These are phyloP conservation scores for Aspergillus ochraceus DNA, from an alignment of 2,329 filamentous ascomycete species.

Conservation along the genomic window DNA sequence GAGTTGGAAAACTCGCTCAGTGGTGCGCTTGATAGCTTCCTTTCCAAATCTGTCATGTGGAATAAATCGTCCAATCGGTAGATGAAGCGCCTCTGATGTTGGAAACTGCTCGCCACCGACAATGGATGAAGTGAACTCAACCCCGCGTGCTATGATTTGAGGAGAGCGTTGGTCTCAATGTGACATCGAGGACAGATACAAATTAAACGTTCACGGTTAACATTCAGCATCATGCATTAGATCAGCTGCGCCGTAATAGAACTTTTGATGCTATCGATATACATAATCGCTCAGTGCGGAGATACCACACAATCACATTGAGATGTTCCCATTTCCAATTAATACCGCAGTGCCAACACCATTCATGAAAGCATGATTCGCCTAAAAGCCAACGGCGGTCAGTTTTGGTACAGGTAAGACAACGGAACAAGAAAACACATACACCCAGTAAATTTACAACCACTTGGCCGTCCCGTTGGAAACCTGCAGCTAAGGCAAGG, in stretches of 20 bases:
- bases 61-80: not conserved
- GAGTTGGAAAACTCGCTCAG: not conserved
- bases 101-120: not conserved
- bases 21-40: not conserved
- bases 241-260: not conserved
- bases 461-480: slow-evolving; percentile 13
- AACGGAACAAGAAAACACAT: not conserved
- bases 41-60: not conserved
- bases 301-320: slow-evolving; percentile 9
- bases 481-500: slow-evolving; percentile 15
- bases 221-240: no score
- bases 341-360: slow-evolving; percentile 21
- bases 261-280: not conserved
- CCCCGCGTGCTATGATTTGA: not conserved
- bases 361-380: slow-evolving; percentile 15
- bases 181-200: no score
- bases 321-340: slow-evolving; percentile 15
- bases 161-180: not conserved
- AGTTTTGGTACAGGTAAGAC: not conserved
- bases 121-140: not conserved
- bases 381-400: slow-evolving; percentile 8
- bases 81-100: not conserved
- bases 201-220: no score
- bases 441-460: slow-evolving; percentile 20
- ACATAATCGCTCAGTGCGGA: not conserved